These are phyloP conservation scores for Apophysomyces ossiformis DNA, from an alignment of 371 early-diverging fungal species.

Conservation along the genomic window DNA sequence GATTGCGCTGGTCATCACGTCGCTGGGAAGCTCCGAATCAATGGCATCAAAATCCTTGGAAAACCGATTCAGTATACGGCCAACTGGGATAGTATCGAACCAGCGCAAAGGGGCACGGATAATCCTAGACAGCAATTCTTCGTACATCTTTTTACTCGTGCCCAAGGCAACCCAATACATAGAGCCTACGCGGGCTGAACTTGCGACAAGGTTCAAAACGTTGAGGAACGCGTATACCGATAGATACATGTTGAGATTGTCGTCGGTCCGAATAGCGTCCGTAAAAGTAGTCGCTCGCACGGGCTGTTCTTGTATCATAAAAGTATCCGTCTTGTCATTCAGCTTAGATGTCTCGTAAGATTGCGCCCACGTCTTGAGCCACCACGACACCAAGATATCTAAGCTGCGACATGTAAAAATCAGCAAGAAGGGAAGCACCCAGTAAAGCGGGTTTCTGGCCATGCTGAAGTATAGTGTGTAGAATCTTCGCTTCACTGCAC, in stretches of 20 bases:
- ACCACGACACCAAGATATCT: constrained; percentile 54
- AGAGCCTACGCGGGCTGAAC: constrained; percentile 36
- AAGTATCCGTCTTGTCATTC: constrained; percentile 2
- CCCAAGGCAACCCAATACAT: constrained; percentile 54
- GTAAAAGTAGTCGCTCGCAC: too few species aligned
- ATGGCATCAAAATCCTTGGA: constrained; percentile 55
- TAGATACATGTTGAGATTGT: constrained; percentile 44
- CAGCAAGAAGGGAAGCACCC: constrained; percentile 41
- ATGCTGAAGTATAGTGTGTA: constrained; percentile 54
- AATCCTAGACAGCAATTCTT: constrained; percentile 53
- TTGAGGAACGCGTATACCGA: constrained; percentile 50
- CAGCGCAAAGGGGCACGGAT: constrained; percentile 75
- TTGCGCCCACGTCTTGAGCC: constrained; percentile 66
- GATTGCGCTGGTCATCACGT: constrained; percentile 54
- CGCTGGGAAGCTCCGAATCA: constrained; percentile 51
- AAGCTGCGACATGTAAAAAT: constrained; percentile 52
- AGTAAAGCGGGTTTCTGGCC: constrained; percentile 53
- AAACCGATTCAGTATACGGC: constrained; percentile 88
- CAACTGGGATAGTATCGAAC: constrained; percentile 90
- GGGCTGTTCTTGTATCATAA: too few species aligned
- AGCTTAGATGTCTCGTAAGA: constrained; percentile 12
- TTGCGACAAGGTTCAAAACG: constrained; percentile 32
- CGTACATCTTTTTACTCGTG: constrained; percentile 56
- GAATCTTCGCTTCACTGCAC: constrained; percentile 50
- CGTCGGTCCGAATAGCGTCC: constrained; percentile 14